A percentile compares a stretch with the other conserved stretches of the same genome.
These are phyloP conservation scores for Domatiomyces globalis DNA, from an alignment of 2,329 filamentous ascomycete species.

Conservation along the genomic window DNA sequence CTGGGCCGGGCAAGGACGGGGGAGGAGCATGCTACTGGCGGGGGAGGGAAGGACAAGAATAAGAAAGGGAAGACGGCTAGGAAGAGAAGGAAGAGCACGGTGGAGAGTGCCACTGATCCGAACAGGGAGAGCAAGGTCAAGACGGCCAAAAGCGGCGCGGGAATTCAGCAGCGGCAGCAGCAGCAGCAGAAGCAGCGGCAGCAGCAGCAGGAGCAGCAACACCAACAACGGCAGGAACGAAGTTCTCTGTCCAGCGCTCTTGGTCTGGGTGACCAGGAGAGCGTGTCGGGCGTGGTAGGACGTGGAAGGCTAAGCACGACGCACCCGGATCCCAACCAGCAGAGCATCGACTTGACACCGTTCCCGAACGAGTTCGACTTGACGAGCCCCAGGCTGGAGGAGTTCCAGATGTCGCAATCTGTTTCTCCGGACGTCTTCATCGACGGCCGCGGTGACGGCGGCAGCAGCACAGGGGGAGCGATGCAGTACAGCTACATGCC, in stretches of 20 bases:
- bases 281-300: background rate
- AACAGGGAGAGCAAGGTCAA: background rate
- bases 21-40: slow-evolving; percentile 19
- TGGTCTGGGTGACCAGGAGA: background rate
- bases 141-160: slow-evolving; percentile 2
- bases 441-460: slow-evolving; percentile 16
- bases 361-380: slow-evolving; percentile 15
- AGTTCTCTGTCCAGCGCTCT: background rate
- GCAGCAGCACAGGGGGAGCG: background rate
- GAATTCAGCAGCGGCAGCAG: background rate
- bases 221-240: slow-evolving; percentile 10
- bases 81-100: slow-evolving; percentile 23
- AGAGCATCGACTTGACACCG: background rate
- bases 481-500: slow-evolving; percentile 26
- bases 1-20: slow-evolving; percentile 48
- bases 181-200: slow-evolving; percentile 11
- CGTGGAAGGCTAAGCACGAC: background rate
- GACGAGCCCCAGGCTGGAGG: slow-evolving; percentile 11
- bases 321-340: background rate
- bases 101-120: slow-evolving; percentile 23
- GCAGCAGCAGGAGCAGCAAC: slow-evolving; percentile 13
- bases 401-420: slow-evolving; percentile 2
- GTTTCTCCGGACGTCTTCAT: slow-evolving; percentile 1
- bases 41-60: slow-evolving; percentile 23
- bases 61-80: slow-evolving; percentile 31